phyloP scores from a whole-genome alignment of 345 rosid genomes.

The Citrus sp. region DNA sequence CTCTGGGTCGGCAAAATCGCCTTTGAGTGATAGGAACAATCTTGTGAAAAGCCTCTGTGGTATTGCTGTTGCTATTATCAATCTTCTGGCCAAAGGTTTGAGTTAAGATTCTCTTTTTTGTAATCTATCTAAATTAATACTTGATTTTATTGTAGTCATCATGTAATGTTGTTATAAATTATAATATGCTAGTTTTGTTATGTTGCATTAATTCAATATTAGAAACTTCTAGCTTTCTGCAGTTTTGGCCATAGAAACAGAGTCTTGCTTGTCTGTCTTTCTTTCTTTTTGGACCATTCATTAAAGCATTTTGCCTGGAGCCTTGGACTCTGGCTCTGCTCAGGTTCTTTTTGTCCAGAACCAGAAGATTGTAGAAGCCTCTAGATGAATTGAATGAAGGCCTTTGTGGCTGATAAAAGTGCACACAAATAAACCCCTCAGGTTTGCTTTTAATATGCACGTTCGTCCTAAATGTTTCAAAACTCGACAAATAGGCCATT shows the following conservation, averaged over 20 bases:
- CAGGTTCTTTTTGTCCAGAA: not conserved
- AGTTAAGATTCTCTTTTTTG: not conserved
- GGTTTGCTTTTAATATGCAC: too few relatives aligned
- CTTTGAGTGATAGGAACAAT: slow-evolving; percentile 51
- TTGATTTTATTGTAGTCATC: not conserved
- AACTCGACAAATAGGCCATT: too few relatives aligned
- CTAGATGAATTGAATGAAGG: not conserved
- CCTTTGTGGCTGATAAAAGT: not conserved
- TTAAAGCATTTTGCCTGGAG: too few relatives aligned
- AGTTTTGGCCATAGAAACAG: too few relatives aligned
- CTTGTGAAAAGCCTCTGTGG: slow-evolving; percentile 49
- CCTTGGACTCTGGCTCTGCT: not conserved
- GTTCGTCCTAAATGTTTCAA: too few relatives aligned
- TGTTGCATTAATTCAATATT: not conserved
- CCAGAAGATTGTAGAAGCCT: not conserved
- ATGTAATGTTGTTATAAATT: not conserved
- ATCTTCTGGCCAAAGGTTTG: slow-evolving; percentile 27
- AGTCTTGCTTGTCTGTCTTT: not conserved
- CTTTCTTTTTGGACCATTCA: not conserved
- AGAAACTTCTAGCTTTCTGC: too few relatives aligned
- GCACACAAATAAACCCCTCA: not conserved
- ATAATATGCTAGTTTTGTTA: not conserved
- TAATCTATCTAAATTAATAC: not conserved
- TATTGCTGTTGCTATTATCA: slow-evolving; percentile 66
- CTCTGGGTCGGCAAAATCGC: slow-evolving; percentile 30